Conservation (phyloP, 345 rosid species). For the Populus davidiana region DNA sequence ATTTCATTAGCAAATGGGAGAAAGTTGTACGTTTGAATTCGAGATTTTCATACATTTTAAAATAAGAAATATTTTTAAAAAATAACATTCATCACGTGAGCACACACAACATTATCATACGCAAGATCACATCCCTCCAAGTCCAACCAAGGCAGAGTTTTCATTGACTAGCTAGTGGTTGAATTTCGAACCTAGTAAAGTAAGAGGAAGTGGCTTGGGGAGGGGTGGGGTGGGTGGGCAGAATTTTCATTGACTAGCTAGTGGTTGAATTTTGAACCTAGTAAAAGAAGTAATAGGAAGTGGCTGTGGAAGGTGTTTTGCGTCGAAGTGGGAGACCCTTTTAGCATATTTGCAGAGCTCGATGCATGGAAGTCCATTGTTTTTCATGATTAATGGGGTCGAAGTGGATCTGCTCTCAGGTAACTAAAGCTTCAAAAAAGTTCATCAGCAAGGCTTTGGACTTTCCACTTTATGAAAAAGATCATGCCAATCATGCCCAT, state of each 20-base stretch:
- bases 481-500: conserved; percentile 12
- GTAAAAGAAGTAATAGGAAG: not conserved
- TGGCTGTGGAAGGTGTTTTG: not conserved
- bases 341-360: conserved; percentile 28
- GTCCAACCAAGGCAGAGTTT: not conserved
- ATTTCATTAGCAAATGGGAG: too few species aligned
- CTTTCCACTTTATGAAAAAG: conserved; percentile 19
- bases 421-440: conserved; percentile 1
- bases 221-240: too few species aligned
- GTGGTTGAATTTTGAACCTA: not conserved
- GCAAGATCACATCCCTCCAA: not conserved
- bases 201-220: not conserved
- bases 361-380: conserved; percentile 38
- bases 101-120: too few species aligned
- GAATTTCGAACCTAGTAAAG: not conserved
- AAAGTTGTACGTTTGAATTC: too few species aligned
- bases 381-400: conserved; percentile 29
- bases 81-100: too few species aligned
- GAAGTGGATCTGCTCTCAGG: conserved; percentile 22
- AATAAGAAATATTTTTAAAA: too few species aligned
- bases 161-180: conserved; percentile 9
- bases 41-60: too few species aligned
- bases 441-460: not conserved
- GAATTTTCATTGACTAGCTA: conserved; percentile 9
- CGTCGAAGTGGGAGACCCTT: not conserved